Percentiles rank a stretch among this genome's conserved stretches.
Evolutionary conservation across 371 early-diverging fungal species (phyloP).

Genomic region (Actinomucor elegans): DNA sequence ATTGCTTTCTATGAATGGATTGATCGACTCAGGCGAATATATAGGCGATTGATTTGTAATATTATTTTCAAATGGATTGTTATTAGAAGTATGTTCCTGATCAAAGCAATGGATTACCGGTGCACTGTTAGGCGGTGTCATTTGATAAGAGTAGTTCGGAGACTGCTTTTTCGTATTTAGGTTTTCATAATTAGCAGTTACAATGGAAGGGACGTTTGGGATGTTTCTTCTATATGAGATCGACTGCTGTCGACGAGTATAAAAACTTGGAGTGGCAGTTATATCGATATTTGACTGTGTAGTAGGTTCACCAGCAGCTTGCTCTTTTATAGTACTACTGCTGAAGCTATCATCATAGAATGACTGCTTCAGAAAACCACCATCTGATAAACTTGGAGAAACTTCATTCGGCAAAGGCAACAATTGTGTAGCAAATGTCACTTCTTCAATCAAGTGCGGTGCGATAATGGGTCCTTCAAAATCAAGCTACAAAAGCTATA

Average conservation of each 20-base stretch:
- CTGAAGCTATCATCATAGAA: neutral
- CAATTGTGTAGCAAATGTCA: neutral
- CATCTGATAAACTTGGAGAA: neutral
- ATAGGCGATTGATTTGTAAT: neutral
- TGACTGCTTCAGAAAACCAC: neutral
- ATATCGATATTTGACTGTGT: neutral
- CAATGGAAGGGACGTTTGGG: slow-evolving; percentile 5
- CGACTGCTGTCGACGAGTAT: neutral
- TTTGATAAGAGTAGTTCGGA: no score
- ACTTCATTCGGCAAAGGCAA: neutral
- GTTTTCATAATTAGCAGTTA: neutral
- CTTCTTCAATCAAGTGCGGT: slow-evolving; percentile 6
- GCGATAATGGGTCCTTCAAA: slow-evolving; percentile 7
- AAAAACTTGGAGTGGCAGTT: no score
- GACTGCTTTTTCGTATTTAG: no score
- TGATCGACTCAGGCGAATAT: neutral
- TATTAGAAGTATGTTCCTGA: neutral
- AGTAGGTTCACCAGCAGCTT: neutral
- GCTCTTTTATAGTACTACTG: neutral
- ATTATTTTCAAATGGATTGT: slow-evolving; percentile 1
- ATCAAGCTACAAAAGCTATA: slow-evolving; percentile 4
- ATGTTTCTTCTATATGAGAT: slow-evolving; percentile 11
- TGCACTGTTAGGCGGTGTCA: no score
- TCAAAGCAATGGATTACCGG: no score
- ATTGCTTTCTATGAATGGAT: neutral